Conservation (phyloP, 148 eudicot genomes). For the Chenopodium formosanum region DNA sequence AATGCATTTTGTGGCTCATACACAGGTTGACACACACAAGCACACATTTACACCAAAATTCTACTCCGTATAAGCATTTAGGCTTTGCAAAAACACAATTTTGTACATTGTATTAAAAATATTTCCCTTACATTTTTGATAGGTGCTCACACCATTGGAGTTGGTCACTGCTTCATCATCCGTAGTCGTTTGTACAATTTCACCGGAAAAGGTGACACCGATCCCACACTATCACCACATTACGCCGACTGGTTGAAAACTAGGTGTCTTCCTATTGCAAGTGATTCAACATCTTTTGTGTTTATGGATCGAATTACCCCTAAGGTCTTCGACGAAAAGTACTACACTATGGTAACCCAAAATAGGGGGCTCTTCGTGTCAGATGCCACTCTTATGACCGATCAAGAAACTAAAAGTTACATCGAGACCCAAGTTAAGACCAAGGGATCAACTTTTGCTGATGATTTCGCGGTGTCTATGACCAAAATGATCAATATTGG, state of each 20-base stretch:
- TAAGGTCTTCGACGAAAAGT: constrained; percentile 41
- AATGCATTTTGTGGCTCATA: too few relatives aligned
- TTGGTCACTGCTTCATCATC: constrained; percentile 46
- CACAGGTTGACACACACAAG: too few relatives aligned
- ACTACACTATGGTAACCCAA: constrained; percentile 44
- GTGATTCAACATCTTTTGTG: constrained; percentile 29
- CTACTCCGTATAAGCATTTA: too few relatives aligned
- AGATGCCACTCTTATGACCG: constrained; percentile 53
- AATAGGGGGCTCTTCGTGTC: constrained; percentile 52
- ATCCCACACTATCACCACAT: constrained; percentile 44
- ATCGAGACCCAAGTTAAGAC: constrained; percentile 30
- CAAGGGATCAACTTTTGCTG: constrained; percentile 30
- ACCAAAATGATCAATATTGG: constrained; percentile 23
- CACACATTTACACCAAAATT: too few relatives aligned
- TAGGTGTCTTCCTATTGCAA: constrained; percentile 28
- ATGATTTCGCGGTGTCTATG: constrained; percentile 42
- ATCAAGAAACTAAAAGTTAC: constrained; percentile 34
- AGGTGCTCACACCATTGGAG: constrained; percentile 72
- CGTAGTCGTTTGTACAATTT: constrained; percentile 53
- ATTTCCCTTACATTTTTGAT: not conserved
- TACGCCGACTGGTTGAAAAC: constrained; percentile 35
- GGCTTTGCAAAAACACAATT: too few relatives aligned
- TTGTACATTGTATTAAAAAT: too few relatives aligned
- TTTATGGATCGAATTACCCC: constrained; percentile 49
- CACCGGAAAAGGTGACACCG: constrained; percentile 56